phyloP scores from a whole-genome alignment of 177 flowering plant genomes.

The Vitis hybrid region DNA sequence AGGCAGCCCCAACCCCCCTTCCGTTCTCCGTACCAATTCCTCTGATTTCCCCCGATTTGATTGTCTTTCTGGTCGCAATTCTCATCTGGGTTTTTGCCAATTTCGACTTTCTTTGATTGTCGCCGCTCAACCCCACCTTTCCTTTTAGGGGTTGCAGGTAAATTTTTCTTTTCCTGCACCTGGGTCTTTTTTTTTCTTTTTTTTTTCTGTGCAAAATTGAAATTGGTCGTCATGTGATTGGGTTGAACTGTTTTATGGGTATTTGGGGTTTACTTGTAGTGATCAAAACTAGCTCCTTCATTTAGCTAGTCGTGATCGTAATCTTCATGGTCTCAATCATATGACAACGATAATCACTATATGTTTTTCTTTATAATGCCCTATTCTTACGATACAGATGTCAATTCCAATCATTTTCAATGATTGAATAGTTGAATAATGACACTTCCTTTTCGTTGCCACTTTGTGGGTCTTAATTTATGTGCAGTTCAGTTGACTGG shows the following conservation, averaged over 20 bases:
- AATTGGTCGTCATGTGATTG: background rate
- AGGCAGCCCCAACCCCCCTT: background rate
- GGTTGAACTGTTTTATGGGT: background rate
- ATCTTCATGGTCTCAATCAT: background rate
- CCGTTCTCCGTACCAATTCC: background rate
- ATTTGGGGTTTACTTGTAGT: background rate
- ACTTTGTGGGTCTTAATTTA: background rate
- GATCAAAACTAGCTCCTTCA: slow-evolving; percentile 1
- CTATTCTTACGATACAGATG: background rate
- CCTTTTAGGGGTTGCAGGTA: slow-evolving; percentile 26
- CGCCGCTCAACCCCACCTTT: background rate
- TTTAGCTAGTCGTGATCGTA: background rate
- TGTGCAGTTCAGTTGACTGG: background rate
- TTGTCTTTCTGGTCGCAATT: background rate
- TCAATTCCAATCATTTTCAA: background rate
- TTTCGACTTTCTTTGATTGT: background rate
- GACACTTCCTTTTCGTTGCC: background rate
- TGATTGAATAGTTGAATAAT: background rate
- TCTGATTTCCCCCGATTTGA: background rate
- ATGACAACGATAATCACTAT: background rate
- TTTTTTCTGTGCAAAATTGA: background rate
- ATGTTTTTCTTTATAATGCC: background rate
- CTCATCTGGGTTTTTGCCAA: slow-evolving; percentile 13
- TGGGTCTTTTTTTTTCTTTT: background rate
- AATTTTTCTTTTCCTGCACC: slow-evolving; percentile 8